These are phyloP conservation scores for Waltiozyma sp. DNA, from an alignment of 1,139 yeast species.

Conservation along the genomic window DNA sequence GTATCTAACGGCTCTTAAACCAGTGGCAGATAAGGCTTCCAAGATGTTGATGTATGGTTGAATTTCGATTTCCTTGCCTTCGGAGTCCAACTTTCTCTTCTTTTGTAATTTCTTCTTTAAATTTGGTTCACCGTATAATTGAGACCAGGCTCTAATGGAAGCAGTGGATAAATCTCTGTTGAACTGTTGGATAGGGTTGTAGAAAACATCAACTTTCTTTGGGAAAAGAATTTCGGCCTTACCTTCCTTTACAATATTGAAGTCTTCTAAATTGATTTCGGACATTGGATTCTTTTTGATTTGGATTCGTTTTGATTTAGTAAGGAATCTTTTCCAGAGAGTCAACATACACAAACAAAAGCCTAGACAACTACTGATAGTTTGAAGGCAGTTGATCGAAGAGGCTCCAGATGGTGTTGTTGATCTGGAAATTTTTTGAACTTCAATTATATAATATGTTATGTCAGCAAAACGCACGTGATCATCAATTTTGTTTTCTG, in stretches of 20 bases:
- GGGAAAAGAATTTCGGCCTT: constrained; percentile 72
- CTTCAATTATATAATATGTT: neutral
- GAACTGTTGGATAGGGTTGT: constrained; percentile 94
- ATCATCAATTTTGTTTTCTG: too few species aligned
- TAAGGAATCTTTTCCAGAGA: neutral
- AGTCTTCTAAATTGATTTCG: constrained; percentile 13
- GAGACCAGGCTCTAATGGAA: constrained; percentile 80
- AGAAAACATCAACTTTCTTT: constrained; percentile 69
- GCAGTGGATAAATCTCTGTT: constrained; percentile 83
- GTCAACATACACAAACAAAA: neutral
- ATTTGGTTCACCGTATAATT: constrained; percentile 30
- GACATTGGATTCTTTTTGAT: constrained; percentile 1
- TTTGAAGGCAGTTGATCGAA: too few species aligned
- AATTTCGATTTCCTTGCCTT: constrained; percentile 19
- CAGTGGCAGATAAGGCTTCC: constrained; percentile 93
- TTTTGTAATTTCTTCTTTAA: constrained; percentile 19
- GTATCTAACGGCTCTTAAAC: constrained; percentile 85
- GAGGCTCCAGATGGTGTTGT: too few species aligned
- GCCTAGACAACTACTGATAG: too few species aligned
- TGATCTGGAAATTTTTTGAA: neutral
- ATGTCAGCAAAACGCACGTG: neutral
- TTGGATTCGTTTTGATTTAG: neutral
- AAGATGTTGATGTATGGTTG: constrained; percentile 50
- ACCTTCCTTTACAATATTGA: constrained; percentile 60
- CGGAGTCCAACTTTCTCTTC: constrained; percentile 23